Evolutionary conservation across 805 yeast species (phyloP).

Genomic region (Saturnispora quitensis): DNA sequence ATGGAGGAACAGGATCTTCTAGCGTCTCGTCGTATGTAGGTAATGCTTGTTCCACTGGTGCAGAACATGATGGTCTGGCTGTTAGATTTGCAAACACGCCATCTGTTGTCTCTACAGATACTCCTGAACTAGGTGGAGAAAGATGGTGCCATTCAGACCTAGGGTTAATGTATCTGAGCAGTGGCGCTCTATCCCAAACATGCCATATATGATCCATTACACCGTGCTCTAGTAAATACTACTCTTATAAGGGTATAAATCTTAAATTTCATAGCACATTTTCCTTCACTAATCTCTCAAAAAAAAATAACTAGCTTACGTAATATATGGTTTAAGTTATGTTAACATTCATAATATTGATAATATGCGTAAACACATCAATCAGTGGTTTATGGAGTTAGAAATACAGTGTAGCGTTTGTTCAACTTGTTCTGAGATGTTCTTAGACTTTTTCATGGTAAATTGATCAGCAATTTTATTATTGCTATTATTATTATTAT

Average conservation of each 20-base stretch:
- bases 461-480: background rate
- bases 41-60: constrained; percentile 45
- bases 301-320: background rate
- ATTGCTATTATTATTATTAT: background rate
- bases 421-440: background rate
- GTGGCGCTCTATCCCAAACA: constrained; percentile 22
- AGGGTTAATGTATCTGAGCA: constrained; percentile 20
- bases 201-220: constrained; percentile 5
- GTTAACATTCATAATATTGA: background rate
- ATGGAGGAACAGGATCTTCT: constrained; percentile 89
- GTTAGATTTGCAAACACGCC: constrained; percentile 90
- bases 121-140: constrained; percentile 12
- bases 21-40: constrained; percentile 96
- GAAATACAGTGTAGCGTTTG: no score
- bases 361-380: background rate
- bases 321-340: background rate
- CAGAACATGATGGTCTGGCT: constrained; percentile 67
- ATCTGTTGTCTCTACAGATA: constrained; percentile 38
- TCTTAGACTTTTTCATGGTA: background rate
- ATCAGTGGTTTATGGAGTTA: background rate
- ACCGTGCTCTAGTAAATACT: background rate
- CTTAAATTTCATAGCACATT: background rate
- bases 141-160: constrained; percentile 20
- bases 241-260: background rate
- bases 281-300: background rate